These are phyloP conservation scores for Chytriomyces sp. DNA, from an alignment of 192 early-diverging fungal genomes.

Conservation along the genomic window DNA sequence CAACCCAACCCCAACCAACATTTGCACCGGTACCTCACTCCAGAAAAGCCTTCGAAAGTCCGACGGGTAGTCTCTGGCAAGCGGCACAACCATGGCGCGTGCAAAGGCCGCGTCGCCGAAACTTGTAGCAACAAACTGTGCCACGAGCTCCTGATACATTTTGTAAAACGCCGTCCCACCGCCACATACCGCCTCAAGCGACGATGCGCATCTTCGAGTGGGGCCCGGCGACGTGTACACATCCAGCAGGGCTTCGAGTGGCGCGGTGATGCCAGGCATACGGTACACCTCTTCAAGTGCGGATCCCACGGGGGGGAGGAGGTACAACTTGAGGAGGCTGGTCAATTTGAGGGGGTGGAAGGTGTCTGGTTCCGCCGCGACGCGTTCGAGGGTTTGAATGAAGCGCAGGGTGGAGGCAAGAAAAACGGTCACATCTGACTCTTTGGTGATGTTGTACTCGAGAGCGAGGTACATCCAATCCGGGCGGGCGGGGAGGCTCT, in stretches of 20 bases:
- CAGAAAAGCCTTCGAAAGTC: conserved; percentile 47
- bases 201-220: too few species aligned
- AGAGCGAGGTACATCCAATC: conserved; percentile 9
- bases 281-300: not conserved
- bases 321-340: not conserved
- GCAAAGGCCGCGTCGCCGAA: conserved; percentile 43
- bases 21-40: conserved; percentile 33
- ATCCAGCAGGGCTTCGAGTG: not conserved
- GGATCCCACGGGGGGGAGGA: not conserved
- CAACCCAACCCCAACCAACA: not conserved
- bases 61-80: conserved; percentile 34
- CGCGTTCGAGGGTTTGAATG: not conserved
- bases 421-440: not conserved
- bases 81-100: conserved; percentile 36
- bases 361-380: not conserved
- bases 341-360: not conserved
- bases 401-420: conserved; percentile 2
- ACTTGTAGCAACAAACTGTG: conserved; percentile 42
- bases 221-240: not conserved
- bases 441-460: not conserved
- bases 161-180: conserved; percentile 37
- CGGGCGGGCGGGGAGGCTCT: not conserved
- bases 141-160: conserved; percentile 41
- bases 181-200: conserved; percentile 22
- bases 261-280: not conserved